Percentiles rank a stretch among this genome's conserved stretches.
These are phyloP conservation scores for Phylloboletellus chloephorus DNA, from an alignment of 1,284 basidiomycete genomes.

Conservation along the genomic window DNA sequence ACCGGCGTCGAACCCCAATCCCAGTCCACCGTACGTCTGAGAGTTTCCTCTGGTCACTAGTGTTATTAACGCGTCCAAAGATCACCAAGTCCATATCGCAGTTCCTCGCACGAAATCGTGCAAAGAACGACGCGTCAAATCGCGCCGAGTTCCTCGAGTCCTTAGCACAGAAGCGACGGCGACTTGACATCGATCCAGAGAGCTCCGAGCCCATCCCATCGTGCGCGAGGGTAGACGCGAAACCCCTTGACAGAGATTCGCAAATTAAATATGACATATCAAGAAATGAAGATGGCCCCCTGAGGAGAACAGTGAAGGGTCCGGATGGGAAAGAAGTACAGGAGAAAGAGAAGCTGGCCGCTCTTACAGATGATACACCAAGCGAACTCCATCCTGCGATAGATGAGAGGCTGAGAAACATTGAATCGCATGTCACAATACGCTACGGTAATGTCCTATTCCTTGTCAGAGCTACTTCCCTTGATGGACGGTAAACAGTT, in stretches of 20 bases:
- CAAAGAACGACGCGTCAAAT: conserved; percentile 68
- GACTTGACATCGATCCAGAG: conserved; percentile 31
- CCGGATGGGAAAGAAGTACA: conserved; percentile 17
- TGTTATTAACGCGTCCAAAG: conserved; percentile 33
- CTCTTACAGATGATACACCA: conserved; percentile 30
- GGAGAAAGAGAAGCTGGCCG: conserved; percentile 15
- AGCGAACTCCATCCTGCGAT: conserved; percentile 51
- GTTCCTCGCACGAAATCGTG: conserved; percentile 63
- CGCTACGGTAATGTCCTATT: conserved; percentile 53
- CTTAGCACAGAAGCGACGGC: conserved; percentile 48
- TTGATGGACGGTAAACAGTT: conserved; percentile 38
- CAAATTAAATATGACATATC: conserved; percentile 82
- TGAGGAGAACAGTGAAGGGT: conserved; percentile 50
- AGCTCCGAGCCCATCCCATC: conserved; percentile 36
- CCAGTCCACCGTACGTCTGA: conserved; percentile 49
- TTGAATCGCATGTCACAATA: conserved; percentile 66
- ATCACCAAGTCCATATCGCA: conserved; percentile 62
- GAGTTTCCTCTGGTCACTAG: conserved; percentile 1
- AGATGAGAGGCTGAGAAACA: conserved; percentile 54
- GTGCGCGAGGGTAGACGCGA: conserved; percentile 69
- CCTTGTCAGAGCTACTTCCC: neutral
- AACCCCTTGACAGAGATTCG: conserved; percentile 58
- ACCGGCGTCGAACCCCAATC: conserved; percentile 43
- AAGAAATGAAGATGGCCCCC: conserved; percentile 70
- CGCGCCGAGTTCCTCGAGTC: conserved; percentile 64